Evolutionary conservation across 148 eudicot genomes (phyloP), one percentile per base, ranked within the genome.

Genomic region (Rhododendron mucronatum): DNA sequence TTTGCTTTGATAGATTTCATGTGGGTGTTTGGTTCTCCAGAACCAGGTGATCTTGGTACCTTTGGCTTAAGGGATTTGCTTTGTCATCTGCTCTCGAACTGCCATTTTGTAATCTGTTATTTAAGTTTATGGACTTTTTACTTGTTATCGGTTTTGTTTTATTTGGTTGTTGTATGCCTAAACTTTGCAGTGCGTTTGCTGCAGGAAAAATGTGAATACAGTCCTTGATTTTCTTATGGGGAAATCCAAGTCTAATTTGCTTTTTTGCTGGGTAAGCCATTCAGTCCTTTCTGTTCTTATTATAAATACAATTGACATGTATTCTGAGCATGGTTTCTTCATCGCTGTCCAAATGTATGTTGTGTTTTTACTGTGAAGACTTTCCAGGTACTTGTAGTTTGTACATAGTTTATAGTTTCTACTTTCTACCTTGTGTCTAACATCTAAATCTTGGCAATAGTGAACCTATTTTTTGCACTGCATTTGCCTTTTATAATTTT

Each of bases 21-120:
- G 98, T 96, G 39, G 98, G 95, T 44, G 84, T 95, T 39, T 96
- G 98, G 98, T 89, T 98, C 63, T 96, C 98, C 82, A 94, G 96
- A 91, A 85, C 48, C 44, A 89, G 85, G 98, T 96, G 93, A 53
- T 71, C 82, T 84, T 86, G 33, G 83, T 51, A 39, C 41, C 85
- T 61, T 83, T 77, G 44, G 55, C 83, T 12, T 15, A 80, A 12
- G 35, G 83, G 82, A n/a, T 8, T 82, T 82, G 51, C 76, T 28
- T 65, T 30, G 81, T 67, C 57, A 71, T 65, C 41, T 7, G 37
- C 14, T 81, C 35, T 81, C 44, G 20, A 18, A 37, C 13, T 51
- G 10, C 59, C 30, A 33, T 57, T 81, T 23, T 35, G 7, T 82
- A 14, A 41, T 61, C 3, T 50, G 76, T 76, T 82, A 6, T 57